phyloP scores from a whole-genome alignment of 768 basidiomycete genomes.

The Rubroboletus pulcherrimus region DNA sequence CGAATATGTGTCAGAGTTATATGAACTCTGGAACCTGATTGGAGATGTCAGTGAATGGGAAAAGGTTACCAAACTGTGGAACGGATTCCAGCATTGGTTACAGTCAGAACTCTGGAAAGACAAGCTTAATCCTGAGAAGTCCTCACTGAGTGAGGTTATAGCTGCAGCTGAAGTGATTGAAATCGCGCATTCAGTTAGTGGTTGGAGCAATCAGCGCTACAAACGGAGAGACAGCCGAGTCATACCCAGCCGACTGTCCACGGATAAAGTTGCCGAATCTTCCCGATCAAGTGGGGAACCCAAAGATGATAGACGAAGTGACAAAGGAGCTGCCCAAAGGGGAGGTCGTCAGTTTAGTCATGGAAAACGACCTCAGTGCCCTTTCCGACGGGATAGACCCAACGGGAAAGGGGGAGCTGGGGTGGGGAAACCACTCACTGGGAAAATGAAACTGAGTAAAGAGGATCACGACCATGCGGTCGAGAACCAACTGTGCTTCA shows the following conservation, averaged over 20 bases:
- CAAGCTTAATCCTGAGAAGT: background rate
- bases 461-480: background rate
- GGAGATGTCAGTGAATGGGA: background rate
- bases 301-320: no score
- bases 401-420: no score
- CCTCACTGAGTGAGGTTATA: background rate
- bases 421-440: background rate
- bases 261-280: no score
- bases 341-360: no score
- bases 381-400: no score
- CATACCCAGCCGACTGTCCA: no score
- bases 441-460: background rate
- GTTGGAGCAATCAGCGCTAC: no score
- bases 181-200: background rate
- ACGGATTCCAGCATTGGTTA: background rate
- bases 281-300: no score
- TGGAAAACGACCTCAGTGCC: background rate
- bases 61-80: background rate
- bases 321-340: no score
- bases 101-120: background rate
- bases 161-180: background rate
- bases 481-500: background rate
- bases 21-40: background rate
- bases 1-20: background rate
- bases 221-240: background rate